These are phyloP conservation scores for Penicillium sp. DNA, from an alignment of 2,329 filamentous ascomycete genomes.

Conservation along the genomic window DNA sequence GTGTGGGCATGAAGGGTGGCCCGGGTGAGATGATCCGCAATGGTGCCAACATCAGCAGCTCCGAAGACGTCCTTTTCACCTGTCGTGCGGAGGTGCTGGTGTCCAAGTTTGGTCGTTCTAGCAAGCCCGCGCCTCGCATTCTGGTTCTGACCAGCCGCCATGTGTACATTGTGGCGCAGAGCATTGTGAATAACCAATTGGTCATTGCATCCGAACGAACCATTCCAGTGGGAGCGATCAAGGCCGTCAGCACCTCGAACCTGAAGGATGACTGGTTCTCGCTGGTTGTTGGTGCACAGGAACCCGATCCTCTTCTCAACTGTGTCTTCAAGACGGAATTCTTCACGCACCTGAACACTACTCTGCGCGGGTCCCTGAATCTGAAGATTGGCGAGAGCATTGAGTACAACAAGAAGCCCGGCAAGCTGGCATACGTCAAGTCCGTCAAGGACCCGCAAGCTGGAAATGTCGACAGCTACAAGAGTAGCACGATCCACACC, in stretches of 20 bases:
- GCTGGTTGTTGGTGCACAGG: slow-evolving; percentile 82
- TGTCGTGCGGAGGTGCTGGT: slow-evolving; percentile 88
- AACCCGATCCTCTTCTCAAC: slow-evolving; percentile 89
- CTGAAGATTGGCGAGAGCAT: slow-evolving; percentile 82
- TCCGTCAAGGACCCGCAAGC: slow-evolving; percentile 83
- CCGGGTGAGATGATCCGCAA: slow-evolving; percentile 80
- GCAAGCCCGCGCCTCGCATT: slow-evolving; percentile 85
- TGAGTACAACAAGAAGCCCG: slow-evolving; percentile 97
- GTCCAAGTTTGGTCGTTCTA: slow-evolving; percentile 94
- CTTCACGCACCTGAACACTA: slow-evolving; percentile 85
- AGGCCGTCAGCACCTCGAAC: slow-evolving; percentile 79
- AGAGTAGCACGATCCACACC: slow-evolving; percentile 89
- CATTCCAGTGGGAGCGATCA: slow-evolving; percentile 84
- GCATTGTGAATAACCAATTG: slow-evolving; percentile 78
- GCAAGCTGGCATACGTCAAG: slow-evolving; percentile 87
- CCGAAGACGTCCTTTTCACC: slow-evolving; percentile 81
- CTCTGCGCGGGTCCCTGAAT: slow-evolving; percentile 78
- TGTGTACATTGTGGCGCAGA: slow-evolving; percentile 87
- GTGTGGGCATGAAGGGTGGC: slow-evolving; percentile 78
- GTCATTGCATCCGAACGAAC: slow-evolving; percentile 81
- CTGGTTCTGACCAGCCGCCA: slow-evolving; percentile 83
- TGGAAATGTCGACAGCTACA: slow-evolving; percentile 79
- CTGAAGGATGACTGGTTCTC: slow-evolving; percentile 97
- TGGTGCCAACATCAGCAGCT: slow-evolving; percentile 67
- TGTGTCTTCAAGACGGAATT: slow-evolving; percentile 97